Evolutionary conservation across 2,329 filamentous ascomycete genomes (phyloP).

Genomic region (Chaetomium olivaceum): DNA sequence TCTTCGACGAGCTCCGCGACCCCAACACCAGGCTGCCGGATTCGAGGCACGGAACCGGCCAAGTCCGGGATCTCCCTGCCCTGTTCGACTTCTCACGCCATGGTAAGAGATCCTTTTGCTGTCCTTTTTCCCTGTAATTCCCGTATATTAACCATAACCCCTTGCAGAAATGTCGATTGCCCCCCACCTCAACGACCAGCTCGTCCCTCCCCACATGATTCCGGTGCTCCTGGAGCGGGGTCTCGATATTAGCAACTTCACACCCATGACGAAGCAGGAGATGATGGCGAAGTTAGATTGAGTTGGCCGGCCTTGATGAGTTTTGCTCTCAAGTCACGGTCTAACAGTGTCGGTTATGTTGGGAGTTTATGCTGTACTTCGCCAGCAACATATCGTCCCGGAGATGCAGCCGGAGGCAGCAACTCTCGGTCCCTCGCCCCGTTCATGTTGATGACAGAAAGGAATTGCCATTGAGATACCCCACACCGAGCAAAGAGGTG

Average conservation of each 20-base stretch:
- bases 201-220: conserved; percentile 82
- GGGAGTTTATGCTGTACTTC: conserved; percentile 31
- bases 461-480: conserved; percentile 28
- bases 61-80: conserved; percentile 76
- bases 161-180: conserved; percentile 88
- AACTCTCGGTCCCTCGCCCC: conserved; percentile 26
- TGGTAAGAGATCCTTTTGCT: conserved; percentile 59
- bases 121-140: conserved; percentile 18
- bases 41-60: conserved; percentile 82
- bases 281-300: conserved; percentile 98
- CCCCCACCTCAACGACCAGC: conserved; percentile 79
- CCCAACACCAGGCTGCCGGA: conserved; percentile 89
- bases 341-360: conserved; percentile 25
- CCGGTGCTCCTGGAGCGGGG: conserved; percentile 72
- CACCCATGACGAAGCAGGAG: conserved; percentile 85
- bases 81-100: conserved; percentile 94
- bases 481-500: conserved; percentile 23
- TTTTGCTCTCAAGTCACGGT: conserved; percentile 23
- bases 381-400: conserved; percentile 30
- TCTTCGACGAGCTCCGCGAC: conserved; percentile 95
- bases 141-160: conserved; percentile 30
- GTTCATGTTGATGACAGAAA: conserved; percentile 31
- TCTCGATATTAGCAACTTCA: conserved; percentile 92
- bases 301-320: conserved; percentile 39
- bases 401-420: conserved; percentile 28